Evolutionary conservation across 805 yeast genomes (phyloP), one percentile per base, ranked within the genome.

Genomic region (Grigorovia transvaalensis): DNA sequence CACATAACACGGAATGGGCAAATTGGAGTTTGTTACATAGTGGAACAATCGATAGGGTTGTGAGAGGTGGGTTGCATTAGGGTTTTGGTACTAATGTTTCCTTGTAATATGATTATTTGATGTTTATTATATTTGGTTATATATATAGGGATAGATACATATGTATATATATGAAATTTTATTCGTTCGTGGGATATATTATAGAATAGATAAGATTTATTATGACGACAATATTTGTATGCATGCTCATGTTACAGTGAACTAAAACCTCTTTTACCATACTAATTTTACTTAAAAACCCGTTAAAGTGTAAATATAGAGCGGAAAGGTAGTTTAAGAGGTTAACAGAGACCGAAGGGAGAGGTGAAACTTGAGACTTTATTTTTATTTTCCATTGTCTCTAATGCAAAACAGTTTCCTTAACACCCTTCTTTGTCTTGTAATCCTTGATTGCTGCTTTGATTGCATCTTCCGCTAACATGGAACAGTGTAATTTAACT

Each of bases 391-490:
- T 23, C 6, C 30, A 9, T 27, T 27, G n/a, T 27, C 18, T 35
- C 35, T 40, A 52, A 49, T 53, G 57, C 41, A 55, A 44, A 40
- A 52, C 55, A 13, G 62, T 63, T 15, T 65, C 54, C 11, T 56
- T 43, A 43, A 38, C 42, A 38, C 55, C 59, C 71, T 95, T 81
- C 83, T 93, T 93, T 49, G 88, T 71, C 71, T 80, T 83, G 77
- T 91, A 93, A 71, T 93, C 98, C 73, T 88, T 89, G 60, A 93
- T 89, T 13, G 99, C 99, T 50, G 90, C 83, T 77, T 93, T 91
- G 70, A 93, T 93, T 49, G 99, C 99, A 65, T 93, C 99, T 71
- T 93, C 99, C 17, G 99, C 99, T 63, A 93, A 77, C 99, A 93
- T 93, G 17, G 96, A 88, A 70, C 99, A 93, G 69, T 93, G 99